Evolutionary conservation across 176 grass and related monocot genomes (phyloP).

Genomic region (bread wheat (Triticum aestivum)): IWGSC_CS_RefSeq_v2.1 NC_057814.1:223251465-223251964

Average conservation of each 20-base stretch:
- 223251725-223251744: neutral
- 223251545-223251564: neutral
- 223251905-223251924: neutral
- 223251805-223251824: neutral
- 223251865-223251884: neutral
- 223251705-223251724: neutral
- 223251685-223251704: neutral
- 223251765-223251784: neutral
- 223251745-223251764: neutral
- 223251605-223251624: neutral
- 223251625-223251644: neutral
- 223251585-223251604: neutral
- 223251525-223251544: neutral
- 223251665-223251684: neutral
- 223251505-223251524: neutral
- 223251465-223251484: neutral
- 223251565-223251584: no score
- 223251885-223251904: neutral
- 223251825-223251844: neutral
- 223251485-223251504: neutral
- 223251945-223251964: neutral
- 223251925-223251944: neutral
- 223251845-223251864: neutral
- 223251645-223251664: neutral
- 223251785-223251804: constrained; percentile 1